A percentile compares a stretch with the other conserved stretches of the same genome.
Evolutionary conservation across 306 rosid genomes (phyloP).

Genomic region (Cucurbita moschata): DNA sequence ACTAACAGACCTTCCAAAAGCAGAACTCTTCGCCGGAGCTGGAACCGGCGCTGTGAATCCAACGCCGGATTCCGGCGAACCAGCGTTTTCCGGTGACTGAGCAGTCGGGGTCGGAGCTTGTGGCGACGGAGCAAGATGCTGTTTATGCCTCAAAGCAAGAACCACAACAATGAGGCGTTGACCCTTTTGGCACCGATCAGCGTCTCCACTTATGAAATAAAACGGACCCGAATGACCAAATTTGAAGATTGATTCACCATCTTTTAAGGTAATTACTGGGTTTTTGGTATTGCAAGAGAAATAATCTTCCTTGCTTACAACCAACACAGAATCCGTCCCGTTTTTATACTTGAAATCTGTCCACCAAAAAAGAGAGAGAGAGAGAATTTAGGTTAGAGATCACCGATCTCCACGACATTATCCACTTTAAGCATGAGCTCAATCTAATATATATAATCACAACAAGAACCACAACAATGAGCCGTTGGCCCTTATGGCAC

Average conservation of each 20-base stretch:
- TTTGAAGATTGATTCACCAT: slow-evolving; percentile 35
- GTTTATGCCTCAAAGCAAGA: slow-evolving; percentile 21
- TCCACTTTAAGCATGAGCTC: no score
- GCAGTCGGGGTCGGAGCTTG: not conserved
- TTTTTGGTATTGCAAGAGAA: slow-evolving; percentile 38
- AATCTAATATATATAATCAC: not conserved
- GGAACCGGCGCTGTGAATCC: not conserved
- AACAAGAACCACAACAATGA: slow-evolving; percentile 30
- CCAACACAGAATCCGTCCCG: slow-evolving; percentile 41
- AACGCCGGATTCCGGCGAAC: not conserved
- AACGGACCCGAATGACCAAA: slow-evolving; percentile 38
- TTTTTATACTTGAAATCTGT: slow-evolving; percentile 57
- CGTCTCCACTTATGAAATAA: slow-evolving; percentile 39
- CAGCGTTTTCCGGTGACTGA: not conserved
- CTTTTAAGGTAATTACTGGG: slow-evolving; percentile 20
- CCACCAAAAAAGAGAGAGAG: not conserved
- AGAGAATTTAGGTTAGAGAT: no score
- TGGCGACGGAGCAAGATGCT: not conserved
- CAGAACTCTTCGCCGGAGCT: not conserved
- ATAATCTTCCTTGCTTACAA: slow-evolving; percentile 44
- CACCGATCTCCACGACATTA: no score
- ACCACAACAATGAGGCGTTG: slow-evolving; percentile 38
- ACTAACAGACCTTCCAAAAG: not conserved
- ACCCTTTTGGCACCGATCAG: slow-evolving; percentile 29
- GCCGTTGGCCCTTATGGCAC: no score